Base-by-base conservation (phyloP, 1,139 yeast species). In the Blastobotrys apis region DNA sequence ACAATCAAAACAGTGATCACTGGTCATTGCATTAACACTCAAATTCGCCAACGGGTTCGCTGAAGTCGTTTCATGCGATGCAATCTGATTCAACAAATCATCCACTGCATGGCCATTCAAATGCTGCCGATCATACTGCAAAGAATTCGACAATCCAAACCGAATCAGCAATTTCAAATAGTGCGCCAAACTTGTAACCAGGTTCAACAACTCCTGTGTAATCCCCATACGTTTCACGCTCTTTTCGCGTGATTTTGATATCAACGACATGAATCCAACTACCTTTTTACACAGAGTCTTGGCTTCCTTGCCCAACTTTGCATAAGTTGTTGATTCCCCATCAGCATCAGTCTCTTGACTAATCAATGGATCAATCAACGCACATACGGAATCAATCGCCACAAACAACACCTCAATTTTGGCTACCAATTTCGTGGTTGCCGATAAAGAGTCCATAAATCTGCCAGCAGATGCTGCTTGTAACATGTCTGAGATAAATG, bases 151-250 rank as follows among this genome's bases (percentile, higher is more conserved):
- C 38, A 92, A 73, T 1, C 97, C 95, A 57, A 80, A 78, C 51
- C 97, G 72, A 15, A 92, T 84, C 30, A 92, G 71, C 9, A 92
- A 72, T 62, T 94, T 92, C 57, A 92, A 72, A 62, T 88, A 90
- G 63, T 94, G 98, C 0, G 98, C 97, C 58, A 94, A 72, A 1
- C 95, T 90, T 1, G 97, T 88, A 10, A 90, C 92, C 4, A 90
- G 80, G 1, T 94, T 80, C 53, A 92, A 72, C 38, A 92, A 59
- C 37, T 83, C 85, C 16, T 87, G 88, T 1, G 66, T 59, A 19
- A 61, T 54, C 5, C 60, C 64, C 51, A 57, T 51, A 31, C 54
- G 52, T 38, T 53, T 51, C 27, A 48, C 53, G 25, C 55, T 52
- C 39, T 51, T 52, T 36, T 53, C 62, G 22, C 67, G 47, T 13